phyloP scores from a whole-genome alignment of 1,284 basidiomycete species.

The Kalmanozyma brasiliensis region DNA sequence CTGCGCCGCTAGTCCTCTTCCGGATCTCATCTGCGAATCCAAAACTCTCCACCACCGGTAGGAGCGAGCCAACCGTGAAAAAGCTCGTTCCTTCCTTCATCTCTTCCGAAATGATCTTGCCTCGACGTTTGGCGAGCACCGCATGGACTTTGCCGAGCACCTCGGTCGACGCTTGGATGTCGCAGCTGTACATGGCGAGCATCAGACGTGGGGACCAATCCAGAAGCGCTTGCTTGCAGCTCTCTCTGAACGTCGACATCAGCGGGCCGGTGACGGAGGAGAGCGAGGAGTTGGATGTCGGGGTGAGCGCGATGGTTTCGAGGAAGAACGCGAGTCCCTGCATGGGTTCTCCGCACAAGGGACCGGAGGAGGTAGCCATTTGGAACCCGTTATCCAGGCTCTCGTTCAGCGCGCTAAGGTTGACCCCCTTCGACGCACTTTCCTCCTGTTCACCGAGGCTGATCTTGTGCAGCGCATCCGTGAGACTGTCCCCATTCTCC shows the following conservation, averaged over 20 bases:
- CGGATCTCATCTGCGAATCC: slow-evolving; percentile 98
- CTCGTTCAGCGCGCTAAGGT: slow-evolving; percentile 52
- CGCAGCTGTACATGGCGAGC: slow-evolving; percentile 98
- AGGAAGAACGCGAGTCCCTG: slow-evolving; percentile 93
- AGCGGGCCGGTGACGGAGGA: slow-evolving; percentile 87
- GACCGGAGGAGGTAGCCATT: slow-evolving; percentile 90
- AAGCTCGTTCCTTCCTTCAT: slow-evolving; percentile 98
- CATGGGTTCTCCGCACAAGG: slow-evolving; percentile 92
- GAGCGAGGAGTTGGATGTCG: slow-evolving; percentile 72
- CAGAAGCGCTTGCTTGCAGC: slow-evolving; percentile 85
- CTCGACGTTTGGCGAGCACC: slow-evolving; percentile 88
- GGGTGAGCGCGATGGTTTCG: slow-evolving; percentile 72
- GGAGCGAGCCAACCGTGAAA: slow-evolving; percentile 86
- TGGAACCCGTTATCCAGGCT: slow-evolving; percentile 92
- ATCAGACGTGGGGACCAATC: slow-evolving; percentile 98
- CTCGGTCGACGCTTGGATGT: slow-evolving; percentile 97
- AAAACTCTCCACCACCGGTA: slow-evolving; percentile 97
- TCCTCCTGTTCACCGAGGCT: slow-evolving; percentile 19
- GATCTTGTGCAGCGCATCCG: slow-evolving; percentile 28
- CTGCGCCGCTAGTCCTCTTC: slow-evolving; percentile 93
- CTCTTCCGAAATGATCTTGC: slow-evolving; percentile 92
- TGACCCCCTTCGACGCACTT: neutral
- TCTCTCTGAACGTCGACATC: slow-evolving; percentile 87
- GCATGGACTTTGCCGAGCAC: slow-evolving; percentile 98
- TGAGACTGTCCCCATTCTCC: slow-evolving; percentile 19